Evolutionary conservation across 140 eudicot genomes (phyloP).

Genomic region (Senecio squalidus): DNA sequence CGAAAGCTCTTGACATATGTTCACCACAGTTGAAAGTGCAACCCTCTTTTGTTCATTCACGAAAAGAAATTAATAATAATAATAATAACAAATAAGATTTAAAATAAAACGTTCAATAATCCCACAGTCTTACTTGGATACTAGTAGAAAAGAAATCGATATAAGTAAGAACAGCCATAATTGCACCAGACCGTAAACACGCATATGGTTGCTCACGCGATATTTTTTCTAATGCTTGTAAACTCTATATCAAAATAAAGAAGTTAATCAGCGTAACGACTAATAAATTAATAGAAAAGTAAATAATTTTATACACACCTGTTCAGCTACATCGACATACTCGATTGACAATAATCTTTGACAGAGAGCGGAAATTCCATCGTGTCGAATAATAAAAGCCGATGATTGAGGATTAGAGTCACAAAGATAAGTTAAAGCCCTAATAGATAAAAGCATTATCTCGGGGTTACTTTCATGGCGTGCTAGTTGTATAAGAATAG

Average conservation of each 20-base stretch:
- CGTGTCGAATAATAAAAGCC: constrained; percentile 54
- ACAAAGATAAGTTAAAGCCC: constrained; percentile 93
- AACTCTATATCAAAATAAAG: constrained; percentile 46
- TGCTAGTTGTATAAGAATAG: constrained; percentile 63
- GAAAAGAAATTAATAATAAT: not conserved
- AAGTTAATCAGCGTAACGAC: no score
- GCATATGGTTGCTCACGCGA: constrained; percentile 53
- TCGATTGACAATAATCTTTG: constrained; percentile 65
- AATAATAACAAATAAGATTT: not conserved
- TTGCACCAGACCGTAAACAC: constrained; percentile 82
- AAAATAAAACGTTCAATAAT: not conserved
- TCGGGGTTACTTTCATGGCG: constrained; percentile 70
- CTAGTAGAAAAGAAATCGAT: constrained; percentile 90
- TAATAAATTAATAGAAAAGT: no score
- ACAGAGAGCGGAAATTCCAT: constrained; percentile 71
- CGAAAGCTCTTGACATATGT: constrained; percentile 75
- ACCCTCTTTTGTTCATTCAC: constrained; percentile 41
- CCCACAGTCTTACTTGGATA: constrained; percentile 36
- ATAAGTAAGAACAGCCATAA: constrained; percentile 72
- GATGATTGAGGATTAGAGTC: constrained; percentile 72
- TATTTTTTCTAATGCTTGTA: constrained; percentile 93
- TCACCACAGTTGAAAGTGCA: constrained; percentile 83
- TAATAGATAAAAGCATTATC: not conserved
- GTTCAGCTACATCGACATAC: constrained; percentile 93
- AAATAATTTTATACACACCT: constrained; percentile 71